Evolutionary conservation across 83 land plant species (phyloP).

Genomic region (Picea abies): DNA sequence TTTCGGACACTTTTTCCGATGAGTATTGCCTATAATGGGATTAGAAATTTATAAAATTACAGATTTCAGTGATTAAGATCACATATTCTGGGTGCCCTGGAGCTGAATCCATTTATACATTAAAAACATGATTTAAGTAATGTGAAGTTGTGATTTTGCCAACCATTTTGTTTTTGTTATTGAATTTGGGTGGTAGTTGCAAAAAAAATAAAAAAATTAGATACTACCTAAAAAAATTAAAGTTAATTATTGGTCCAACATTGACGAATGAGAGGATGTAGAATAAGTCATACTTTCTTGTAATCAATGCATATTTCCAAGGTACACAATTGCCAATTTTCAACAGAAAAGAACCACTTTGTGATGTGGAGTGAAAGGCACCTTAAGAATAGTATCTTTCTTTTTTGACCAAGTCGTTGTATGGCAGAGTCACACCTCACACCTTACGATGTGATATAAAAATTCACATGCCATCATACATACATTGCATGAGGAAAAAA

Average conservation of each 20-base stretch:
- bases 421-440: not conserved
- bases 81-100: too few relatives aligned
- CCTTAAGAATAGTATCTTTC: not conserved
- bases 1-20: too few relatives aligned
- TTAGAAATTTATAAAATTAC: too few relatives aligned
- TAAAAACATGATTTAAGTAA: too few relatives aligned
- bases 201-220: too few relatives aligned
- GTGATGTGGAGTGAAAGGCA: conserved; percentile 13
- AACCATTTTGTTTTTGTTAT: too few relatives aligned
- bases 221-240: not conserved
- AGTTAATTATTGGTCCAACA: not conserved
- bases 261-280: conserved; percentile 8
- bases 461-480: not conserved
- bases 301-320: not conserved
- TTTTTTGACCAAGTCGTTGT: conserved; percentile 10
- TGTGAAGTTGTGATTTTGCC: too few relatives aligned
- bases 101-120: too few relatives aligned
- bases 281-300: conserved; percentile 3
- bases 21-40: too few relatives aligned
- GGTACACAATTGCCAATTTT: not conserved
- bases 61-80: too few relatives aligned
- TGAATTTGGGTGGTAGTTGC: too few relatives aligned
- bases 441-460: not conserved
- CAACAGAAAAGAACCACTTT: not conserved
- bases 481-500: not conserved